These are phyloP conservation scores for Balakata baccata DNA, from an alignment of 345 rosid genomes.

Conservation along the genomic window DNA sequence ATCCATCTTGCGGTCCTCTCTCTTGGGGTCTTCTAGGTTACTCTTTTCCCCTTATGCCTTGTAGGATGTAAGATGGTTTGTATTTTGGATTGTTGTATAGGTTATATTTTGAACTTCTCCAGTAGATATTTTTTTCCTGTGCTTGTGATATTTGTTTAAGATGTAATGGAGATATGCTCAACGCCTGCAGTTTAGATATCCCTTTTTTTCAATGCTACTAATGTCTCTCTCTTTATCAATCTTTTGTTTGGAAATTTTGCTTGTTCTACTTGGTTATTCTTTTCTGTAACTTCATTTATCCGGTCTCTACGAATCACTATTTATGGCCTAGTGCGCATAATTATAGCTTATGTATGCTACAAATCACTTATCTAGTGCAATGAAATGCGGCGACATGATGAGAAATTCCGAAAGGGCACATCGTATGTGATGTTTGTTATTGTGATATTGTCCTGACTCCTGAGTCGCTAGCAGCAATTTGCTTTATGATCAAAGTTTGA, in stretches of 20 bases:
- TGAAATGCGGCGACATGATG: no score
- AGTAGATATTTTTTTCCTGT: slow-evolving; percentile 21
- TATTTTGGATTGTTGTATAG: slow-evolving; percentile 41
- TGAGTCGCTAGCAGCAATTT: no score
- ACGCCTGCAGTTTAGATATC: slow-evolving; percentile 17
- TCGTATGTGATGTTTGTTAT: no score
- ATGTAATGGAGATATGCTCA: slow-evolving; percentile 17
- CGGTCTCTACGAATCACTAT: not conserved
- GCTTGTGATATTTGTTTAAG: slow-evolving; percentile 5
- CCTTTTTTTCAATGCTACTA: slow-evolving; percentile 6
- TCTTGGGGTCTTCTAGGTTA: slow-evolving; percentile 12
- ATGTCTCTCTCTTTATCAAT: not conserved
- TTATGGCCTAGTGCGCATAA: not conserved
- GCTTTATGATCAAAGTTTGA: no score
- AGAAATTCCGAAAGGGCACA: no score
- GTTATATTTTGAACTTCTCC: slow-evolving; percentile 22
- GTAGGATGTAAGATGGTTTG: slow-evolving; percentile 23
- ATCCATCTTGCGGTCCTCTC: slow-evolving; percentile 12
- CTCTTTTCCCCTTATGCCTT: slow-evolving; percentile 5
- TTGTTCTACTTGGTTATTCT: no score
- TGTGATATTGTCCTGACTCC: no score
- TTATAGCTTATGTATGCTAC: not conserved
- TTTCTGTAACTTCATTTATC: not conserved
- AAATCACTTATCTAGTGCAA: no score
- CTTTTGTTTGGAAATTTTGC: not conserved